Percentiles rank a stretch among this genome's conserved stretches.
Conservation (phyloP, 2,329 filamentous ascomycete genomes). For the Colletotrichum zoysiae region DNA sequence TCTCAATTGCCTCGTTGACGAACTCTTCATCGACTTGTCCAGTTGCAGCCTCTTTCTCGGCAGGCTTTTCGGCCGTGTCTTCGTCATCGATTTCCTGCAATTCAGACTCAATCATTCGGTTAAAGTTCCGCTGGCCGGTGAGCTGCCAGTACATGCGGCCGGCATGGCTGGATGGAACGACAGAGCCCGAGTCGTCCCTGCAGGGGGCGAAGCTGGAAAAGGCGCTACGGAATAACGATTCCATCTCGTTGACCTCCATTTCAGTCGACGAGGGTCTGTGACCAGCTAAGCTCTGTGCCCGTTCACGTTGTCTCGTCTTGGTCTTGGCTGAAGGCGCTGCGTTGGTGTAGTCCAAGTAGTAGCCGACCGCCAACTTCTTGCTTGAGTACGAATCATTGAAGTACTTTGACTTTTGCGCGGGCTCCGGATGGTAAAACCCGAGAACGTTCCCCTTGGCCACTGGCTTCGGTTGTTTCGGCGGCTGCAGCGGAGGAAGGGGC, state of each 20-base stretch:
- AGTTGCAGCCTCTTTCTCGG: slow-evolving; percentile 47
- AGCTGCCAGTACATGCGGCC: slow-evolving; percentile 84
- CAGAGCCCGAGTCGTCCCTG: slow-evolving; percentile 78
- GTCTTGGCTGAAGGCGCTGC: slow-evolving; percentile 67
- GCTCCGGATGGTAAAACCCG: slow-evolving; percentile 66
- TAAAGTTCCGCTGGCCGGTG: slow-evolving; percentile 73
- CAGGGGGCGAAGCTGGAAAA: slow-evolving; percentile 86
- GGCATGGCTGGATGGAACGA: slow-evolving; percentile 76
- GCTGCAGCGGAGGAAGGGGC: slow-evolving; percentile 73
- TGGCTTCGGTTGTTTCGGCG: slow-evolving; percentile 78
- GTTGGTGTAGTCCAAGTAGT: slow-evolving; percentile 79
- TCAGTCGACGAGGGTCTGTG: slow-evolving; percentile 69
- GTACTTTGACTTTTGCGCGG: slow-evolving; percentile 67
- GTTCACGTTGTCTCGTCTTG: slow-evolving; percentile 76
- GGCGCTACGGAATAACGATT: slow-evolving; percentile 79
- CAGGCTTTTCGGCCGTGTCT: slow-evolving; percentile 50
- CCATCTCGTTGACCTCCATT: slow-evolving; percentile 74
- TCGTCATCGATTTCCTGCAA: slow-evolving; percentile 57
- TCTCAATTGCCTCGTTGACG: slow-evolving; percentile 67
- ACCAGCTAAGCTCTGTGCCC: slow-evolving; percentile 75
- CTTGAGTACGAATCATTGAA: slow-evolving; percentile 73
- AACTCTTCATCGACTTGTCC: slow-evolving; percentile 61
- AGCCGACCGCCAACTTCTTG: slow-evolving; percentile 73
- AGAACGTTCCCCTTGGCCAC: slow-evolving; percentile 72
- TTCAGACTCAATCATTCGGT: slow-evolving; percentile 71